phyloP scores from a whole-genome alignment of 2,329 filamentous ascomycete species.

The Monilinia polystroma region DNA sequence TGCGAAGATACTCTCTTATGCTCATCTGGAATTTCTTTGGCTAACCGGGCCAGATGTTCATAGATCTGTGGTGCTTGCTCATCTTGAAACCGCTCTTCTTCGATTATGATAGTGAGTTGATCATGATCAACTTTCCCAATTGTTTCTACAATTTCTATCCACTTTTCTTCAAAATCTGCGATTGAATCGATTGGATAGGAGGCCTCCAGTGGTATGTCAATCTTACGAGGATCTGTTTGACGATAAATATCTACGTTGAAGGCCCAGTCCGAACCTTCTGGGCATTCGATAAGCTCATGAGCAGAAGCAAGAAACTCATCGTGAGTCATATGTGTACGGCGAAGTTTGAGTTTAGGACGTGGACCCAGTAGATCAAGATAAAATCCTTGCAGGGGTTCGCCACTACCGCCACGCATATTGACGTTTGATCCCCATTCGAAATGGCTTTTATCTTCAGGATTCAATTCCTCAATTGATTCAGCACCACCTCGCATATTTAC shows the following conservation, averaged over 20 bases:
- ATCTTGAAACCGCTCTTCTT: not conserved
- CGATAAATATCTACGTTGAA: conserved; percentile 16
- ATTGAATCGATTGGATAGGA: not conserved
- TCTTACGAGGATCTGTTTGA: conserved; percentile 14
- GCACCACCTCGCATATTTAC: conserved; percentile 16
- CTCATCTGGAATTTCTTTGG: conserved; percentile 11
- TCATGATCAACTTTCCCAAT: conserved; percentile 18
- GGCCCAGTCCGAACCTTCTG: not conserved
- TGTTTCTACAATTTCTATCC: not conserved
- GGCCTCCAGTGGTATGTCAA: not conserved
- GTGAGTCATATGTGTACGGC: conserved; percentile 8
- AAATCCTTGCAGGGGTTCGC: not conserved
- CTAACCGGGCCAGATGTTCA: conserved; percentile 4
- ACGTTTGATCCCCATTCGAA: conserved; percentile 4
- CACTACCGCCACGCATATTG: conserved; percentile 15
- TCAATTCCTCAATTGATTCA: conserved; percentile 12
- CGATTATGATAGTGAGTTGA: conserved; percentile 16
- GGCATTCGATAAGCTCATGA: conserved; percentile 4
- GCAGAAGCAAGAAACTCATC: conserved; percentile 7
- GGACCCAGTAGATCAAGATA: not conserved
- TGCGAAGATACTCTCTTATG: not conserved
- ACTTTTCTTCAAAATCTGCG: not conserved
- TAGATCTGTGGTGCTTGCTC: not conserved
- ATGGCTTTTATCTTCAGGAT: not conserved
- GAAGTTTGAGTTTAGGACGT: not conserved